These are phyloP conservation scores for Torulaspora franciscae DNA, from an alignment of 805 yeast genomes.

Conservation along the genomic window DNA sequence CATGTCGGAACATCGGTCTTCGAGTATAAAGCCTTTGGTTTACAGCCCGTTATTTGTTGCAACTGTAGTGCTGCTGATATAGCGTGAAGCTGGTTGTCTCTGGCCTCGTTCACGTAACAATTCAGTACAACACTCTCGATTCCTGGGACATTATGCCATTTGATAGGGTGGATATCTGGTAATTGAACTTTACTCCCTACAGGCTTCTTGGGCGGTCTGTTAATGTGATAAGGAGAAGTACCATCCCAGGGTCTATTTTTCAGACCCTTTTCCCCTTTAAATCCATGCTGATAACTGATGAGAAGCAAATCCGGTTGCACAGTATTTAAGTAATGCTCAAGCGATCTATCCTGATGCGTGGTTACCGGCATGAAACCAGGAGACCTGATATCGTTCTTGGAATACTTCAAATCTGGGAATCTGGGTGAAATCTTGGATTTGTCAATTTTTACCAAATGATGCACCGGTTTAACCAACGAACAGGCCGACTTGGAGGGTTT, in stretches of 20 bases:
- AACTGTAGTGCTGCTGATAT: constrained; percentile 73
- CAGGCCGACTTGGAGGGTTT: constrained; percentile 47
- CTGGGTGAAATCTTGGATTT: constrained; percentile 72
- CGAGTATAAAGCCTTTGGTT: constrained; percentile 68
- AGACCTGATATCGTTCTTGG: constrained; percentile 72
- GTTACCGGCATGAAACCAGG: constrained; percentile 70
- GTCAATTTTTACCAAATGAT: constrained; percentile 73
- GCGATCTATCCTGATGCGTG: constrained; percentile 74
- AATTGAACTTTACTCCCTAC: constrained; percentile 68
- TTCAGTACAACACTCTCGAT: constrained; percentile 65
- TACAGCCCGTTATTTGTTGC: constrained; percentile 91
- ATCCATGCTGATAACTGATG: constrained; percentile 68
- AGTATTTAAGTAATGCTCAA: constrained; percentile 70
- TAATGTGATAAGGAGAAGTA: constrained; percentile 79
- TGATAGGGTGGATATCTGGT: constrained; percentile 65
- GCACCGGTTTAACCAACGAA: constrained; percentile 85
- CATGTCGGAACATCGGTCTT: constrained; percentile 77
- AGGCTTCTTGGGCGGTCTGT: constrained; percentile 75
- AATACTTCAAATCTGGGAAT: constrained; percentile 60
- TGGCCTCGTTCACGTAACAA: constrained; percentile 70
- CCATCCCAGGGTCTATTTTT: constrained; percentile 83
- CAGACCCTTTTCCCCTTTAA: constrained; percentile 50
- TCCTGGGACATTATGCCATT: constrained; percentile 66
- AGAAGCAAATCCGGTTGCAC: constrained; percentile 72
- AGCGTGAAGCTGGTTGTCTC: constrained; percentile 64